phyloP scores from a whole-genome alignment of 495 filamentous ascomycete species.

The Penicillium daleae region DNA sequence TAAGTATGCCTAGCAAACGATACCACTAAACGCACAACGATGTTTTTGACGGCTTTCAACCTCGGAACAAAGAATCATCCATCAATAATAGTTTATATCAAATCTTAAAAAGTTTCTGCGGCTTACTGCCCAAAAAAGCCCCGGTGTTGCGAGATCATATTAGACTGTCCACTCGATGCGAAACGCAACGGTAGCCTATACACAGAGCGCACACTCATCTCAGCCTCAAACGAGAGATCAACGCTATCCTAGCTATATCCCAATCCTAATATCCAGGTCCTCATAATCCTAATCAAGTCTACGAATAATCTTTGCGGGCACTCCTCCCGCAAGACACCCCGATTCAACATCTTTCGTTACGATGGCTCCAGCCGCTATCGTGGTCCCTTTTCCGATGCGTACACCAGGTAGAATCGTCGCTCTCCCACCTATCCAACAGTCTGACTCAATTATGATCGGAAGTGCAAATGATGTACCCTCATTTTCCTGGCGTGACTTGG shows the following conservation, averaged over 20 bases:
- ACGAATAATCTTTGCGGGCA: background rate
- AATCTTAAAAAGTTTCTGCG: background rate
- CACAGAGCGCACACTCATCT: no score
- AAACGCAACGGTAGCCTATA: no score
- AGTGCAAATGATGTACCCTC: constrained; percentile 7
- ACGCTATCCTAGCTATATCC: background rate
- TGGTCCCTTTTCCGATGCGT: constrained; percentile 8
- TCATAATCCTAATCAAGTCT: background rate
- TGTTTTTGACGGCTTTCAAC: no score
- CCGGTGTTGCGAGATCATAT: no score
- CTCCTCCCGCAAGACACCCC: constrained; percentile 3
- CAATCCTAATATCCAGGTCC: background rate
- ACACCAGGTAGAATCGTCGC: constrained; percentile 8
- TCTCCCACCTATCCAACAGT: constrained; percentile 9
- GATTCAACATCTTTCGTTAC: background rate
- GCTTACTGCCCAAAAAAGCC: no score
- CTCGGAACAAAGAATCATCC: background rate
- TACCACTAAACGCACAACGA: no score
- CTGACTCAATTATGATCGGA: constrained; percentile 2
- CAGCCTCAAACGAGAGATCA: no score
- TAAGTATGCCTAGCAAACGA: no score
- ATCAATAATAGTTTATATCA: background rate
- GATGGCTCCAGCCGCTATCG: constrained; percentile 3
- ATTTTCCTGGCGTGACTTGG: background rate
- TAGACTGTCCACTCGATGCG: no score